Evolutionary conservation across 306 rosid genomes (phyloP), one percentile per base, ranked within the genome.

Genomic region (Malus asiatica): DNA sequence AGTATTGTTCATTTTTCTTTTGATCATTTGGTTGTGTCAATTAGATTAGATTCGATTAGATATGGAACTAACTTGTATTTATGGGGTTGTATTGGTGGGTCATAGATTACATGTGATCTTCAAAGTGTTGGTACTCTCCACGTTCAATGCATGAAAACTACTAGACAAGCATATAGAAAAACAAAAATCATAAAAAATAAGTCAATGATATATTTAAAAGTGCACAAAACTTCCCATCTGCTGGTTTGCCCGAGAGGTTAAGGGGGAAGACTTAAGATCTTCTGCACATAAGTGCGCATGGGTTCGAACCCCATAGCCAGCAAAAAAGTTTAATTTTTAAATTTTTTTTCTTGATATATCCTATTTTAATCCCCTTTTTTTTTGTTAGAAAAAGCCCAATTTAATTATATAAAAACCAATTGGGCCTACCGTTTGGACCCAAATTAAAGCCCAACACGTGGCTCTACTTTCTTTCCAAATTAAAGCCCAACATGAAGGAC

Each of bases 231-330:
- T 1, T 0, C 6, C 0, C 11, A 29, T 2, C 8, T 7, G 77
- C 77, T 74, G 77, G 77, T 74, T 74, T 74, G 77, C 77, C 77
- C 77, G 77, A 74, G 77, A 74, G 77, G 77, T 74, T 74, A 74
- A 74, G 70, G 77, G 77, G 77, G 70, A 73, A 78, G 81, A 78
- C 81, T 78, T 78, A 78, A 78, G 82, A 78, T 78, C 82, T 78
- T 73, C 82, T 78, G 82, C 82, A 79, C 82, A 79, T 73, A 79
- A 79, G 82, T 79, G 82, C 82, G 82, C 82, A 79, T 79, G 82
- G 78, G 82, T 79, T 79, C 82, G 82, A 79, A 72, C 82, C 82
- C 82, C 82, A 79, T 73, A 79, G 82, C 78, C 78, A 79, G 82
- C 78, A 79, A 35, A 16, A 1, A 19, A 3, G 2, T 13, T 14